Base-by-base conservation (phyloP, 2,329 filamentous ascomycete species). In the Aspergillus glaucus region DNA sequence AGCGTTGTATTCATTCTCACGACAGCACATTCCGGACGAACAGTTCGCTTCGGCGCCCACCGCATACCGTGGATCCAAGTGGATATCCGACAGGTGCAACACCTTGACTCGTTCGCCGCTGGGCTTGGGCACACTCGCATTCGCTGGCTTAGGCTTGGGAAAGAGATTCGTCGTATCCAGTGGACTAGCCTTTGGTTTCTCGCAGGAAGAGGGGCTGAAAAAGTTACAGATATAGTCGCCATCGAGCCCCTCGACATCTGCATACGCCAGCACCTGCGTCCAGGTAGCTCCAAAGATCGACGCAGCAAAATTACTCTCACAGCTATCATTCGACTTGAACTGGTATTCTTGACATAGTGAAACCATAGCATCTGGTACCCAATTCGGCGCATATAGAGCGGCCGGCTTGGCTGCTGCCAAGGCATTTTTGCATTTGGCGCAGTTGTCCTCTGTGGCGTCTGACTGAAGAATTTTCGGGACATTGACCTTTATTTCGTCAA, bases 211-310 rank as follows among this genome's bases (percentile, higher is more conserved):
- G 26, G 60, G 70, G 46, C 69, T 73, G 4, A 81, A 55, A 14
- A 66, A 72, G 53, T 75, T 73, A 66, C 79, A 82, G 42, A 83
- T 81, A 51, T 79, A 80, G 47, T 73, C 65, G 4, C 79, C 80
- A 58, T 83, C 80, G 2, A 75, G 65, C 7, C 78, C 79, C 17
- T 66, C 65, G 7, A 81, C 68, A 58, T 82, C 72, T 6, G 78
- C 78, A 40, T 75, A 67, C 2, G 75, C 71, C 28, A 83, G 64
- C 2, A 82, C 68, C 55, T 82, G 79, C 4, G 79, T 79, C 78
- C 78, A 82, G 47, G 79, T 70, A 1, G 76, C 74, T 15, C 80
- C 79, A 52, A 76, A 79, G 14, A 67, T 75, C 14, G 66, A 62
- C 2, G 71, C 68, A 1, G 70, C 65, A 50, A 76, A 82, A 39